phyloP scores from a whole-genome alignment of 2,329 filamentous ascomycete species.

The Fusarium subglutinans region DNA sequence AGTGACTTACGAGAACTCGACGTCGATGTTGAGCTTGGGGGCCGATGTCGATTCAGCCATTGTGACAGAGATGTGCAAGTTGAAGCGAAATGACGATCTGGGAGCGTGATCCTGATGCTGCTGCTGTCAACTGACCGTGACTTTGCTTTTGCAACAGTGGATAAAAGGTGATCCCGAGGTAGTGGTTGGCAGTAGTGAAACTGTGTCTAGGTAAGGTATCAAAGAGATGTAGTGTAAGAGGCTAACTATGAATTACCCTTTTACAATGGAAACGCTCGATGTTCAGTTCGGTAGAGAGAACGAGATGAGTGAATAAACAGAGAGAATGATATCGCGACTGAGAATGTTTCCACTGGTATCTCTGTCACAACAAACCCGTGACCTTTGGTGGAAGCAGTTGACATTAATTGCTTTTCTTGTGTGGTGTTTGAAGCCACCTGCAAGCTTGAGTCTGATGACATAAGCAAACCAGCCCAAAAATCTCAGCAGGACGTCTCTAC shows the following conservation, averaged over 20 bases:
- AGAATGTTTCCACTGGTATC: not conserved
- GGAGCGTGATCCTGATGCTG: not conserved
- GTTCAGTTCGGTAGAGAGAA: not conserved
- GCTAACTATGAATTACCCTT: not conserved
- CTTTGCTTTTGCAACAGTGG: conserved; percentile 28
- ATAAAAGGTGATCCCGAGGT: conserved; percentile 6
- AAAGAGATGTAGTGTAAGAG: not conserved
- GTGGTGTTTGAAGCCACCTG: conserved; percentile 20
- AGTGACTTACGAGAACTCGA: conserved; percentile 72
- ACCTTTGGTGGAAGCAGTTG: not conserved
- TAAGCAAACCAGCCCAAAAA: conserved; percentile 33
- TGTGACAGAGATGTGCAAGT: conserved; percentile 1
- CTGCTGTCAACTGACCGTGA: conserved; percentile 1
- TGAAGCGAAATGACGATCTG: conserved; percentile 6
- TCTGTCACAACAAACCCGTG: not conserved
- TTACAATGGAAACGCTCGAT: not conserved
- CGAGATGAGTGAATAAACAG: not conserved
- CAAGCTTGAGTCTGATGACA: conserved; percentile 32
- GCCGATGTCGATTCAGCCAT: conserved; percentile 29
- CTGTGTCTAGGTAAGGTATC: conserved; percentile 1
- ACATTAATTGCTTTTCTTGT: conserved; percentile 31
- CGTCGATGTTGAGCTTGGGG: conserved; percentile 65
- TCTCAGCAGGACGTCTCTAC: conserved; percentile 26
- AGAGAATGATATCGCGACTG: not conserved
- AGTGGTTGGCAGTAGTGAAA: not conserved